A percentile compares a stretch with the other conserved stretches of the same genome.
Conservation (phyloP, 2,329 filamentous ascomycete genomes). For the Trichocomaceae sp. region DNA sequence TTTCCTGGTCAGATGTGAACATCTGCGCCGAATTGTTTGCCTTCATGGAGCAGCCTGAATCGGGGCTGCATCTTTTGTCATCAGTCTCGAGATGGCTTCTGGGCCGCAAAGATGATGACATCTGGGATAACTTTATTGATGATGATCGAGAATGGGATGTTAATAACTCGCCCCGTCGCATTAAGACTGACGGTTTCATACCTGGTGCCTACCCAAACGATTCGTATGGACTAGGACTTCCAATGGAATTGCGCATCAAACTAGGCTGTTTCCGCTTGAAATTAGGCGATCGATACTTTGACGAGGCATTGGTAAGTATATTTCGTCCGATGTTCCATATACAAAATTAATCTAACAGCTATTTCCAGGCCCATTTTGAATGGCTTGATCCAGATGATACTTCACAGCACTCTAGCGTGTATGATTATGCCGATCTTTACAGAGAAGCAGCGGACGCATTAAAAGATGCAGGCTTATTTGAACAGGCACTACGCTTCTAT, state of each 20-base stretch:
- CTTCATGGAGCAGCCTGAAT: conserved; percentile 54
- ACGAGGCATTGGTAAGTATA: conserved; percentile 65
- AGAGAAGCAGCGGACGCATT: conserved; percentile 61
- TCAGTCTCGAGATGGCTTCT: conserved; percentile 73
- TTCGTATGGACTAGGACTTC: conserved; percentile 66
- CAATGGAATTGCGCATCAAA: conserved; percentile 75
- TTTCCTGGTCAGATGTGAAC: conserved; percentile 74
- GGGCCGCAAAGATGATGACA: conserved; percentile 63
- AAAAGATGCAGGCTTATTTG: conserved; percentile 43
- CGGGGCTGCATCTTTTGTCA: conserved; percentile 65
- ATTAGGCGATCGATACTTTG: conserved; percentile 52
- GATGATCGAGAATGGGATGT: conserved; percentile 90
- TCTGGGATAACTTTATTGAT: conserved; percentile 63
- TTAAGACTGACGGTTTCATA: conserved; percentile 55
- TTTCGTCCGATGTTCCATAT: neutral
- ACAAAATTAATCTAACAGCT: conserved; percentile 8
- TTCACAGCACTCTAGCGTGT: conserved; percentile 46
- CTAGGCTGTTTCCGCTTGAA: conserved; percentile 76
- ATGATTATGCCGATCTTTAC: conserved; percentile 71
- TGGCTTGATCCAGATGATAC: conserved; percentile 62
- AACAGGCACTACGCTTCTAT: conserved; percentile 55
- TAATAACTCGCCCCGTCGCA: conserved; percentile 60
- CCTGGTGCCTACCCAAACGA: conserved; percentile 47
- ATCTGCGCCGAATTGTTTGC: conserved; percentile 78
- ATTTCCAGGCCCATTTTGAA: conserved; percentile 55